Evolutionary conservation across 140 eudicot genomes (phyloP), one percentile per base, ranked within the genome.

Genomic region (Artemisia princeps): DNA sequence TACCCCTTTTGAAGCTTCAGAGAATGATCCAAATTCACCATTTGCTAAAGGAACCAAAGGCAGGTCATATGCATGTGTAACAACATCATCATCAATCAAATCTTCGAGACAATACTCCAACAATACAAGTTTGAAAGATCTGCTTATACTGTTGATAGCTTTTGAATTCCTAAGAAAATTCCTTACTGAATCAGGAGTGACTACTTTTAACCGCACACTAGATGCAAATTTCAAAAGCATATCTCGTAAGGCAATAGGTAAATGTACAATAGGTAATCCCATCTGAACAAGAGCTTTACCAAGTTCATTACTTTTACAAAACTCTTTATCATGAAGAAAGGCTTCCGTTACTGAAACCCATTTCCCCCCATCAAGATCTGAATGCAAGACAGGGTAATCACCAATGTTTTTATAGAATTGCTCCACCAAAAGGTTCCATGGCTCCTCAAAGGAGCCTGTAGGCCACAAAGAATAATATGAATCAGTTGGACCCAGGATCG

Each of bases 61-160:
- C 74, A 94, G 68, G 74, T 72, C 75, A 77, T 73, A 70, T 50
- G 88, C 88, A 65, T 82, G 69, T 52, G 64, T 69, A 56, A 89
- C 86, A 59, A 94, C 96, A 67, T 88, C 96, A 73, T 83, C 72
- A 77, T 94, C 96, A 66, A 83, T 77, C 79, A 94, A 82, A 75
- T 94, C 99, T 71, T 94, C 99, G 26, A 94, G 95, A 80, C 96
- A 94, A 84, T 94, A 94, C 69, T 88, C 99, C 87, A 94, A 77
- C 79, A 94, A 80, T 58, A 85, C 78, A 67, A 94, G 78, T 72
- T 81, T 94, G 51, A 70, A 67, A 57, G 79, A 72, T 74, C 95
- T 84, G 75, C 74, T 76, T 69, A 88, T 56, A 66, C 61, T 56
- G 76, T 67, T 68, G 12, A 71, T 51, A 73, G 64, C 57, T 46